These are phyloP conservation scores for Vinca minor DNA, from an alignment of 257 asterid genomes.

Conservation along the genomic window DNA sequence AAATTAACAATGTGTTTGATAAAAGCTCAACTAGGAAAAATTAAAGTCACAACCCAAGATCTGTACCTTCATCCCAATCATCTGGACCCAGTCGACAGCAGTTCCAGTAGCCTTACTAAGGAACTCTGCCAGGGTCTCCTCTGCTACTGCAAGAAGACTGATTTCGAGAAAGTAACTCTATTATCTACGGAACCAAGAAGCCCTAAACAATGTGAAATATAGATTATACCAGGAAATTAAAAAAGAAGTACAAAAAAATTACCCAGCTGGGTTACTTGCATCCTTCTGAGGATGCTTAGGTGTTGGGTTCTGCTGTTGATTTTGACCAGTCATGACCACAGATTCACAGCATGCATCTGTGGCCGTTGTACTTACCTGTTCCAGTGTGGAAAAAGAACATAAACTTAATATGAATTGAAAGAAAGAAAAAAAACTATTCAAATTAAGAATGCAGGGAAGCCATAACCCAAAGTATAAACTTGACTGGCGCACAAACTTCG, in stretches of 20 bases:
- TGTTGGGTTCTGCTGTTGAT: slow-evolving; percentile 75
- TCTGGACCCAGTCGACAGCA: slow-evolving; percentile 99
- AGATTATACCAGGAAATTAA: background rate
- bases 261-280: slow-evolving; percentile 99
- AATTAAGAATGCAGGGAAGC: background rate
- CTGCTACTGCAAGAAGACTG: slow-evolving; percentile 94
- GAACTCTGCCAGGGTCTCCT: slow-evolving; percentile 99
- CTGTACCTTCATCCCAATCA: slow-evolving; percentile 98
- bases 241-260: slow-evolving; percentile 12
- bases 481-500: background rate
- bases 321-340: slow-evolving; percentile 86
- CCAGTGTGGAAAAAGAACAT: background rate
- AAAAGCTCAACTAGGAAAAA: background rate
- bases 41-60: background rate
- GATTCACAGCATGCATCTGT: slow-evolving; percentile 95
- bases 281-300: slow-evolving; percentile 82
- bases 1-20: background rate
- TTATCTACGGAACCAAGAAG: background rate
- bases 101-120: slow-evolving; percentile 99
- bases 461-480: background rate
- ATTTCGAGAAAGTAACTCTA: background rate
- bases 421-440: too few relatives aligned
- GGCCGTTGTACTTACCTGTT: slow-evolving; percentile 64
- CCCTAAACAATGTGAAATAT: background rate
- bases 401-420: background rate